These are phyloP conservation scores for Rossbeevera mucosa DNA, from an alignment of 768 basidiomycete species.

Conservation along the genomic window DNA sequence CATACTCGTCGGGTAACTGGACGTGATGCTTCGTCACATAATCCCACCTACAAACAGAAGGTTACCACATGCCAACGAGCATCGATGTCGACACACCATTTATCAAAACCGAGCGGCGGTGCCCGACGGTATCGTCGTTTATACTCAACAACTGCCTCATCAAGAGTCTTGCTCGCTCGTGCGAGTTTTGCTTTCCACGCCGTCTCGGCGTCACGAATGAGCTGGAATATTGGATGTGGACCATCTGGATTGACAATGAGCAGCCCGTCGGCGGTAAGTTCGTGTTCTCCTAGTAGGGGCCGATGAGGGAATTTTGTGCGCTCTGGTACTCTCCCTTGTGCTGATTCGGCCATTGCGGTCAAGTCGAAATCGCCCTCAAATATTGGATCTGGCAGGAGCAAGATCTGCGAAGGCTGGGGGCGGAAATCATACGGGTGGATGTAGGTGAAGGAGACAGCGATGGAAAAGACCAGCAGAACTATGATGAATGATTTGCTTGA, in stretches of 20 bases:
- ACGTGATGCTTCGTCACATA: conserved; percentile 38
- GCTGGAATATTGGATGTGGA: conserved; percentile 41
- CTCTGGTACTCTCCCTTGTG: neutral
- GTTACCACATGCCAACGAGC: neutral
- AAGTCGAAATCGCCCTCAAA: neutral
- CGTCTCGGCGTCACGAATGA: conserved; percentile 35
- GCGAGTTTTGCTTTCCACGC: conserved; percentile 35
- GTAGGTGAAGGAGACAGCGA: neutral
- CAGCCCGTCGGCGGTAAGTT: conserved; percentile 25
- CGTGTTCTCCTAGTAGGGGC: conserved; percentile 18
- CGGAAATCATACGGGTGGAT: neutral
- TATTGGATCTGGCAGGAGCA: neutral
- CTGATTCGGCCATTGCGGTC: neutral
- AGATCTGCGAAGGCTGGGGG: neutral
- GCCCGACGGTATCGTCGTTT: conserved; percentile 29
- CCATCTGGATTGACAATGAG: conserved; percentile 33
- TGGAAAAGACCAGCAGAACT: neutral
- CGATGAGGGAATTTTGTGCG: neutral
- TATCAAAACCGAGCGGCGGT: conserved; percentile 41
- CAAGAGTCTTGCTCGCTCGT: conserved; percentile 35
- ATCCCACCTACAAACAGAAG: conserved; percentile 34
- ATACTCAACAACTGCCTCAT: conserved; percentile 38
- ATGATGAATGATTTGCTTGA: neutral
- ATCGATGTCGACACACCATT: conserved; percentile 31
- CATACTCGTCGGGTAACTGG: conserved; percentile 44